Evolutionary conservation across 352 stramenopile species (phyloP), one percentile per base, ranked within the genome.

Genomic region (Lagenidium giganteum): DNA sequence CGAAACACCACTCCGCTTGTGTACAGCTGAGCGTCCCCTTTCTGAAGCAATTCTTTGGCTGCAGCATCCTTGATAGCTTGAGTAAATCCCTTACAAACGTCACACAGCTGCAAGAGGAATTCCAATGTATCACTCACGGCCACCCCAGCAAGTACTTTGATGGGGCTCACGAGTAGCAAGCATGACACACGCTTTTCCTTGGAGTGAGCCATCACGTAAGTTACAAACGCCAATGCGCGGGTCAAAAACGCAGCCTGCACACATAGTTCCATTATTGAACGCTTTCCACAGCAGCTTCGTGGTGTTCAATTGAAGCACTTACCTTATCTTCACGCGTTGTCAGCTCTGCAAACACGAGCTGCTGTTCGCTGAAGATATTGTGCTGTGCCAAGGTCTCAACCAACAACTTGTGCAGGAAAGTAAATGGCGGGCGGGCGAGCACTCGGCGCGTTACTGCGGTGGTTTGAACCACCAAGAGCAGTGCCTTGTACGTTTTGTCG

Each of bases 341-440:
- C 25, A 91, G 62, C 16, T 66, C 34, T 17, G 69, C 62, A 47
- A 88, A 85, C 7, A 64, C 47, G 33, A 90, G 64, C 39, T 93
- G 81, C 30, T 77, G 51, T 7, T 74, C 36, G 3, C 60, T 79
- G 47, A 91, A 91, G 23, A 93, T 76, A 26, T 73, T 62, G 46
- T 72, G 75, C 9, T 63, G 56, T 0, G 53, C 61, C 5, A 93
- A 49, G 8, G 70, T 85, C 39, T 89, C 76, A 7, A 88, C 52
- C 5, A 90, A 60, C 2, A 93, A 50, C 44, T 89, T 90, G 55
- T 93, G 78, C 4, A 93, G 46, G 27, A 93, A 91, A 3, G 79
- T 87, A 44, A 93, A 93, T 12, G 81, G 81, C 14, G 81, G 81
- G 8, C 81, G 70, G 11, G 54, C 34, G 4, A 93, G 56, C 18